These are phyloP conservation scores for Boletellus emodensis DNA, from an alignment of 768 basidiomycete genomes.

Conservation along the genomic window DNA sequence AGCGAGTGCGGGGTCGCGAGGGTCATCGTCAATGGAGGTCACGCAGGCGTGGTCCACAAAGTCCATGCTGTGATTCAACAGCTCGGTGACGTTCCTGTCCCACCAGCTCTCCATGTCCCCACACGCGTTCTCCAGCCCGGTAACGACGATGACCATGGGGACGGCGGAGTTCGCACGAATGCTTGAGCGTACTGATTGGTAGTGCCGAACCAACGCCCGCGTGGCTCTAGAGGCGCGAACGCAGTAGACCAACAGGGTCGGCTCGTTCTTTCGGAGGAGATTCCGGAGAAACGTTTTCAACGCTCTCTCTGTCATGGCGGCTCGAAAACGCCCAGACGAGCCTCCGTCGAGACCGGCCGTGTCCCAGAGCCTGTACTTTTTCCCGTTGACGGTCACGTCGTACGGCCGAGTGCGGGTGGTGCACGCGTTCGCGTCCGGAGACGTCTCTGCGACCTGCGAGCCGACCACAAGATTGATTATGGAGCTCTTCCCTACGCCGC, in stretches of 20 bases:
- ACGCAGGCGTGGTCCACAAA: conserved; percentile 32
- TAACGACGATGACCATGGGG: conserved; percentile 38
- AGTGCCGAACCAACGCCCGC: conserved; percentile 38
- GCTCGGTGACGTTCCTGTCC: conserved; percentile 22
- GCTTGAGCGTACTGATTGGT: conserved; percentile 30
- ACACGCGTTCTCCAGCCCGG: conserved; percentile 35
- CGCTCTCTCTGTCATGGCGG: conserved; percentile 21
- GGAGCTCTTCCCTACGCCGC: conserved; percentile 42
- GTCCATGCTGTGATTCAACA: conserved; percentile 21
- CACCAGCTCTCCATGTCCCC: conserved; percentile 36
- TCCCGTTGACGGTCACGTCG: conserved; percentile 17
- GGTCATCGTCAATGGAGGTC: conserved; percentile 28
- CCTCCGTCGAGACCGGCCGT: conserved; percentile 36
- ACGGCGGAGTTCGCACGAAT: conserved; percentile 26
- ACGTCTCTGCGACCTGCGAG: conserved; percentile 28
- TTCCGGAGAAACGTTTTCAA: conserved; percentile 32
- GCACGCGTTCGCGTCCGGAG: conserved; percentile 32
- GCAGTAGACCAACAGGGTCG: conserved; percentile 39
- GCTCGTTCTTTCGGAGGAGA: conserved; percentile 31
- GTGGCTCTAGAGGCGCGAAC: conserved; percentile 39
- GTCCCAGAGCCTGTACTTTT: conserved; percentile 28
- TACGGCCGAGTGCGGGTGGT: conserved; percentile 32
- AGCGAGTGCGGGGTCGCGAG: conserved; percentile 8
- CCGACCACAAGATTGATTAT: conserved; percentile 39
- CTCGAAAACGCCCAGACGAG: conserved; percentile 19